Percentiles rank a stretch among this genome's conserved stretches.
These are phyloP conservation scores for Senecio squalidus DNA, from an alignment of 140 eudicot species.

Conservation along the genomic window DNA sequence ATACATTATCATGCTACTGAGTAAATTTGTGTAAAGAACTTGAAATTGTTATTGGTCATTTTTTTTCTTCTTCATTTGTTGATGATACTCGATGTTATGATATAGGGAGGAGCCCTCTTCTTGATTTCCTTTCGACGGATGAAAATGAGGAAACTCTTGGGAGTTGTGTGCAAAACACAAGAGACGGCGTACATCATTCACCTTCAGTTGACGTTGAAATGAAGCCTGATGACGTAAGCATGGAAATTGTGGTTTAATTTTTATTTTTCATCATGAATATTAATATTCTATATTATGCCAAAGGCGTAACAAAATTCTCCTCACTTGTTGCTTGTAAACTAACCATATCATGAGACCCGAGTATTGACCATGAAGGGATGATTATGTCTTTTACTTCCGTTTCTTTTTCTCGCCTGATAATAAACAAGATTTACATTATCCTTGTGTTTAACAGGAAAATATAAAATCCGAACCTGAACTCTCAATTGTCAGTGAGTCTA, in stretches of 20 bases:
- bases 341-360: not conserved
- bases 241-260: not conserved
- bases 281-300: not conserved
- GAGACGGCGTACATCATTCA: slow-evolving; percentile 48
- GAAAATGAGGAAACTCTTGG: slow-evolving; percentile 46
- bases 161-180: slow-evolving; percentile 32
- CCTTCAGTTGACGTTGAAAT: slow-evolving; percentile 33
- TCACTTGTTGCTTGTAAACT: not conserved
- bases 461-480: slow-evolving; percentile 37
- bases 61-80: not conserved
- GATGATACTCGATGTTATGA: slow-evolving; percentile 6
- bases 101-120: slow-evolving; percentile 51
- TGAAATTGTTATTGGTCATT: not conserved
- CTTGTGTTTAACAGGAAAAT: slow-evolving; percentile 29
- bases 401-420: not conserved
- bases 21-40: not conserved
- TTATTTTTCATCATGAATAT: not conserved
- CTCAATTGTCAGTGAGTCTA: slow-evolving; percentile 36
- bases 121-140: slow-evolving; percentile 37
- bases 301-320: not conserved
- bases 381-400: not conserved
- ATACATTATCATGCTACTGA: not conserved
- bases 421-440: not conserved
- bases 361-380: not conserved
- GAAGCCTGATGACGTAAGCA: slow-evolving; percentile 53